A percentile compares a stretch with the other conserved stretches of the same genome.
phyloP scores from a whole-genome alignment of 768 basidiomycete species.

The Baorangia bicolor region DNA sequence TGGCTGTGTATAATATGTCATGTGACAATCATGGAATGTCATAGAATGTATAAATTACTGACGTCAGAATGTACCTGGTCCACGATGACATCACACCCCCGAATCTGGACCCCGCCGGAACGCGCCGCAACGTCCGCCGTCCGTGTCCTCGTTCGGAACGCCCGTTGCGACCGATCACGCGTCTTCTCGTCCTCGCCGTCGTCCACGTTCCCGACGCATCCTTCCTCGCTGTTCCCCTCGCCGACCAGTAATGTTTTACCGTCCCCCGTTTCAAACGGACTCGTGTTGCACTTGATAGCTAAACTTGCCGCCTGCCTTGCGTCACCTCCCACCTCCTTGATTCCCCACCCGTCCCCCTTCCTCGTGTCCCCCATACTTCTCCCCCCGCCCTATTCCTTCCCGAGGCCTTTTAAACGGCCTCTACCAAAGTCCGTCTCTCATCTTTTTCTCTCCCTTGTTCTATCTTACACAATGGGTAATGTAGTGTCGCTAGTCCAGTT shows the following conservation, averaged over 20 bases:
- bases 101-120: constrained; percentile 30
- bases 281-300: constrained; percentile 16
- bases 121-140: constrained; percentile 25
- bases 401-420: constrained; percentile 22
- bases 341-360: constrained; percentile 24
- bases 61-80: constrained; percentile 30
- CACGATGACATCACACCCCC: constrained; percentile 30
- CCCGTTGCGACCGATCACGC: constrained; percentile 21
- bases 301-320: constrained; percentile 18
- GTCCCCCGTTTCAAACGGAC: constrained; percentile 5
- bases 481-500: constrained; percentile 34
- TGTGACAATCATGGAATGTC: not conserved
- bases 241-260: constrained; percentile 12
- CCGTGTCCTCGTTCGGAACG: constrained; percentile 10
- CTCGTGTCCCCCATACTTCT: constrained; percentile 30
- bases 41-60: constrained; percentile 4
- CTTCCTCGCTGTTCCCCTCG: constrained; percentile 12
- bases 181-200: constrained; percentile 16
- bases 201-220: constrained; percentile 20
- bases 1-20: constrained; percentile 18
- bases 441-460: not conserved
- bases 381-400: constrained; percentile 26
- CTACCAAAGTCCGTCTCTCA: constrained; percentile 24
- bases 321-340: constrained; percentile 23
- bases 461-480: constrained; percentile 28